These are phyloP conservation scores for Phytophthora pinifolia DNA, from an alignment of 352 stramenopile genomes.

Conservation along the genomic window DNA sequence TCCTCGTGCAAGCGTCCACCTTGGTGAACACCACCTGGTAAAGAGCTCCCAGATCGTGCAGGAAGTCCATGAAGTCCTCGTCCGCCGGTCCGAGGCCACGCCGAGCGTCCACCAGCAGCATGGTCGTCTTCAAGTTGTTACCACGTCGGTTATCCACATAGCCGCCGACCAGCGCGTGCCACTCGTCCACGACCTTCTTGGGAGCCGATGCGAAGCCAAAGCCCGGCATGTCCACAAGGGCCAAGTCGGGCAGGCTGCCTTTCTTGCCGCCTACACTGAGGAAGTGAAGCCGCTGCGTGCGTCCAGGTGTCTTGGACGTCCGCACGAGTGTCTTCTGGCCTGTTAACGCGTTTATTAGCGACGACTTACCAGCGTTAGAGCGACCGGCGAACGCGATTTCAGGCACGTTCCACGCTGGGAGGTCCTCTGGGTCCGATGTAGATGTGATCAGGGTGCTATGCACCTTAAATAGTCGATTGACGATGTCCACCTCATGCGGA, in stretches of 20 bases:
- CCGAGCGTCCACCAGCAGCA: constrained; percentile 79
- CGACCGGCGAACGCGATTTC: constrained; percentile 87
- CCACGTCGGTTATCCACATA: constrained; percentile 69
- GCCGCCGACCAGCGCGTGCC: constrained; percentile 78
- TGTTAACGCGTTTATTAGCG: constrained; percentile 86
- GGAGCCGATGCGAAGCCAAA: constrained; percentile 84
- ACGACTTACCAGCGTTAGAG: constrained; percentile 90
- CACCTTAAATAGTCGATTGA: constrained; percentile 61
- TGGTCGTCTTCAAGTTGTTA: constrained; percentile 73
- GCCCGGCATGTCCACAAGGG: constrained; percentile 86
- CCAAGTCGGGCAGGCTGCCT: constrained; percentile 61
- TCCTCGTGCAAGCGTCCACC: constrained; percentile 60
- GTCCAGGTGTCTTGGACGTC: constrained; percentile 86
- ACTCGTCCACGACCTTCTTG: constrained; percentile 72
- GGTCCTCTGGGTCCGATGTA: constrained; percentile 47
- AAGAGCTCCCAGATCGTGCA: constrained; percentile 74
- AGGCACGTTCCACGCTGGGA: constrained; percentile 68
- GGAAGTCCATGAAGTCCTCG: constrained; percentile 87
- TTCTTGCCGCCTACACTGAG: constrained; percentile 78
- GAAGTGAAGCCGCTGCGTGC: constrained; percentile 82
- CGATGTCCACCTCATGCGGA: constrained; percentile 61
- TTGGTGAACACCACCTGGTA: constrained; percentile 94
- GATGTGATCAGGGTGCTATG: constrained; percentile 72
- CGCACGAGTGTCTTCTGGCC: constrained; percentile 62
- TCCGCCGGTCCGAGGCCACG: constrained; percentile 78